A percentile compares a stretch with the other conserved stretches of the same genome.
Evolutionary conservation across 257 asterid genomes (phyloP).

Genomic region (Solanum appendiculatum): DNA sequence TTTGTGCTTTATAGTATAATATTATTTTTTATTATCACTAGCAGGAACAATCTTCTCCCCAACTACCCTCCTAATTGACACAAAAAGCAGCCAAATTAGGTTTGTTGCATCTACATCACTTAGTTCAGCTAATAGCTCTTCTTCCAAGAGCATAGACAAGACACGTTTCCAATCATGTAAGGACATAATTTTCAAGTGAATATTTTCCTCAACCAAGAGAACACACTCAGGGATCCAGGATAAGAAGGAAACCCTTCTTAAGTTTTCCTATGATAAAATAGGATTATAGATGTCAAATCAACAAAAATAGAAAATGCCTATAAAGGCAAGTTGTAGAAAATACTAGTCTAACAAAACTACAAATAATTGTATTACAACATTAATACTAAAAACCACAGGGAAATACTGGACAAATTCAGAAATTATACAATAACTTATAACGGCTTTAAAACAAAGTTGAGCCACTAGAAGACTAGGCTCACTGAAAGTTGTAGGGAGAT

Average conservation of each 20-base stretch:
- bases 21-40: conserved; percentile 70
- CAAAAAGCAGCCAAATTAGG: conserved; percentile 77
- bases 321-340: not conserved
- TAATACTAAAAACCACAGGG: not conserved
- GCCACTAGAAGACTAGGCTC: not conserved
- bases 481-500: not conserved
- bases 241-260: too few relatives aligned
- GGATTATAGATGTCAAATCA: too few relatives aligned
- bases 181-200: not conserved
- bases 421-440: not conserved
- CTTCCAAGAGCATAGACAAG: conserved; percentile 75
- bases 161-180: conserved; percentile 91
- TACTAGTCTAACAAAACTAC: not conserved
- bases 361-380: not conserved
- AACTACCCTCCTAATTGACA: conserved; percentile 80
- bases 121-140: not conserved
- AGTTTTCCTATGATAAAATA: too few relatives aligned
- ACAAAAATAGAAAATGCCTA: not conserved
- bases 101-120: conserved; percentile 61
- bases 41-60: conserved; percentile 96
- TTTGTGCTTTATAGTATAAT: conserved; percentile 70
- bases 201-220: not conserved
- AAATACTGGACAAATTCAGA: not conserved
- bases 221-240: too few relatives aligned
- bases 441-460: not conserved